These are phyloP conservation scores for Phytophthora hybrid DNA, from an alignment of 352 stramenopile genomes.

Conservation along the genomic window DNA sequence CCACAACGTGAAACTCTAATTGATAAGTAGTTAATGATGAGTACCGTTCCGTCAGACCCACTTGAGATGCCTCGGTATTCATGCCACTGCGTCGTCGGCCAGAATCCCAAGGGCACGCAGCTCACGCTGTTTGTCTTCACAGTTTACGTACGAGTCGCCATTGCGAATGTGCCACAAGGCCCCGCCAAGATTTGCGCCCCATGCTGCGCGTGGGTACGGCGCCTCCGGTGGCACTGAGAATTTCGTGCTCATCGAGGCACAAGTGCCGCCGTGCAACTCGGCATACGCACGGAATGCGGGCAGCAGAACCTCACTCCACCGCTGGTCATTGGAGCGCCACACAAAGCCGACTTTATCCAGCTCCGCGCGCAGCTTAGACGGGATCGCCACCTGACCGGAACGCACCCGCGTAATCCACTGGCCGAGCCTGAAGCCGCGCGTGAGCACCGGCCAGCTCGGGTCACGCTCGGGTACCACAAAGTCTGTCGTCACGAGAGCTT, in stretches of 20 bases:
- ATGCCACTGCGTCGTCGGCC: conserved; percentile 31
- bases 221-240: conserved; percentile 69
- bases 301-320: conserved; percentile 71
- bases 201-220: conserved; percentile 66
- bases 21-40: conserved; percentile 29
- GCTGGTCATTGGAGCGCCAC: conserved; percentile 77
- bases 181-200: conserved; percentile 79
- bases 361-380: conserved; percentile 50
- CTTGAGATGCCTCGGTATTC: background rate
- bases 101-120: conserved; percentile 67
- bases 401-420: conserved; percentile 80
- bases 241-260: conserved; percentile 75
- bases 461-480: conserved; percentile 77
- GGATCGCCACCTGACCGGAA: conserved; percentile 51
- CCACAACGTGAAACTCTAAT: conserved; percentile 19
- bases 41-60: background rate
- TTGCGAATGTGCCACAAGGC: conserved; percentile 89
- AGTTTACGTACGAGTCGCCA: conserved; percentile 78
- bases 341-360: conserved; percentile 75
- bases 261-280: conserved; percentile 57
- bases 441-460: conserved; percentile 57
- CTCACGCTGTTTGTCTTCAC: conserved; percentile 70
- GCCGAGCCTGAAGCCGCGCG: conserved; percentile 70
- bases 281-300: conserved; percentile 75
- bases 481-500: conserved; percentile 64